These are phyloP conservation scores for Cronartium ribicola DNA, from an alignment of 1,284 basidiomycete species.

Conservation along the genomic window DNA sequence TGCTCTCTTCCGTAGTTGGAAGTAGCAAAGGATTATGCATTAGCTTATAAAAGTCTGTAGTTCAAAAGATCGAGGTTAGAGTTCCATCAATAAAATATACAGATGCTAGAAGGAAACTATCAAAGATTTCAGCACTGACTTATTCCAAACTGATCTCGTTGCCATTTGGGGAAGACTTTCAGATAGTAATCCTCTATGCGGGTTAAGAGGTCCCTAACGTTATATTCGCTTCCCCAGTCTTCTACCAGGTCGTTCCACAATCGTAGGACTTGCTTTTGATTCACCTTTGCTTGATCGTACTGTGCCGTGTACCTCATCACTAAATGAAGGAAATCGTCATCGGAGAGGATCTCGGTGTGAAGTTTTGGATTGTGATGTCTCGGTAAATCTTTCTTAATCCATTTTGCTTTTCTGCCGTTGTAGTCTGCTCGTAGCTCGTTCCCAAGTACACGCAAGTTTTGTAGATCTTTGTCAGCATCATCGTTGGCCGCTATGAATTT, in stretches of 20 bases:
- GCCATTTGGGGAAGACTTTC: neutral
- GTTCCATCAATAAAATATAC: too few relatives aligned
- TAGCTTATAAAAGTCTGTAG: neutral
- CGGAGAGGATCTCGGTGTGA: neutral
- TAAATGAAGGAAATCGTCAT: neutral
- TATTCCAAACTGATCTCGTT: neutral
- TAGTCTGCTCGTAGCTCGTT: neutral
- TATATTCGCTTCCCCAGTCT: neutral
- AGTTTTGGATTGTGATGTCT: neutral
- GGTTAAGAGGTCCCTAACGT: neutral
- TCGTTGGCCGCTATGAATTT: neutral
- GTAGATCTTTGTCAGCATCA: neutral
- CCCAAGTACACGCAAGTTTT: neutral
- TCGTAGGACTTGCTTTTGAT: neutral
- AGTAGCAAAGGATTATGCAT: constrained; percentile 1
- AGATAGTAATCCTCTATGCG: neutral
- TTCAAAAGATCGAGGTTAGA: neutral
- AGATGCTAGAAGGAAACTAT: neutral
- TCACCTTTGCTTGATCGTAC: neutral
- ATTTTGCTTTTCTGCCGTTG: neutral
- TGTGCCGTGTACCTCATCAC: neutral
- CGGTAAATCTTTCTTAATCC: neutral
- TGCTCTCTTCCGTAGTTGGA: neutral
- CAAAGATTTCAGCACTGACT: neutral
- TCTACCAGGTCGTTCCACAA: neutral